Evolutionary conservation across 1,284 basidiomycete genomes (phyloP), one percentile per base, ranked within the genome.

Genomic region (Microbotryum saponariae): DNA sequence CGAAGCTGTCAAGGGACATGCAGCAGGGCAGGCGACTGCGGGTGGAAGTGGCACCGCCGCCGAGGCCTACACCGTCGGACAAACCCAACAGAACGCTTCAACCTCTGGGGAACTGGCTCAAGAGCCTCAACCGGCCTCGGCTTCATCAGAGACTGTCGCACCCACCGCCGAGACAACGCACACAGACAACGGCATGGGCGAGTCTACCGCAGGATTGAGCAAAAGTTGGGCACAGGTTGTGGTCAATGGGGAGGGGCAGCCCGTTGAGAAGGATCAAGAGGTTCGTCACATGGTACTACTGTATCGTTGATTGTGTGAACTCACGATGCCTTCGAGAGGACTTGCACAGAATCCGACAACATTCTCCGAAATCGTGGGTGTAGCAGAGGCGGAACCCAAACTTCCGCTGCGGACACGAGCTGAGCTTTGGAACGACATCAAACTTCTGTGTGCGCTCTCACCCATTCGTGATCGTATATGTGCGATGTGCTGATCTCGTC

Each of bases 371-470:
- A n/a, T 51, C 4, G 45, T 48, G 21, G 21, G 6, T 5, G 49
- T 57, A 51, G 45, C 51, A 9, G 18, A 63, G 63, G 14, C 14
- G 16, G 45, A 62, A 25, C 56, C 60, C 54, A 48, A 54, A 51
- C 72, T 74, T 42, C 68, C 76, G 62, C 76, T 71, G 75, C 76
- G 69, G 82, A 80, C 27, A 85, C 85, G 76, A 58, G 81, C 81
- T 1, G 85, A 90, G 67, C 77, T 91, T 18, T 91, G 89, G 89
- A 83, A 83, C 63, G 86, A 89, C 73, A 81, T 91, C 52, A 90
- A 90, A 73, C 82, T 88, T 56, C 80, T 89, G 4, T 85, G 88
- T 89, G 70, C 59, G 46, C 62, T 64, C 29, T 10, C 42, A 14
- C 44, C 14, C 25, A 16, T 42, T 31, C 46, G 29, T 47, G 18